phyloP scores from a whole-genome alignment of 1,139 yeast genomes.

The Eremothecium gossypii region DNA sequence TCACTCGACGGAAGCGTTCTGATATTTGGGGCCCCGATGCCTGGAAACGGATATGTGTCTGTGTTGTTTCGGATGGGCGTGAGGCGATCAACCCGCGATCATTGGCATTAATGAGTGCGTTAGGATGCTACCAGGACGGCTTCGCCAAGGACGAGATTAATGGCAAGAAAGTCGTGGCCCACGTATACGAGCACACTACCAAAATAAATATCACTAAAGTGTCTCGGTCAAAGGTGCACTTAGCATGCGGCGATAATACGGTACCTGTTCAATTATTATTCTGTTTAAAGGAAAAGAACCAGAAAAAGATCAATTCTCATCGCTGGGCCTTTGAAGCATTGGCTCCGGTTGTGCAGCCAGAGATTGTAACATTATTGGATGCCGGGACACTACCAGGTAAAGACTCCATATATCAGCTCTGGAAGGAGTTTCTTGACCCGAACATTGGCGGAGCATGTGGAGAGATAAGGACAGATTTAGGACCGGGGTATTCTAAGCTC shows the following conservation, averaged over 20 bases:
- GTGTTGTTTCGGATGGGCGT: conserved; percentile 89
- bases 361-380: conserved; percentile 74
- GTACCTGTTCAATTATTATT: conserved; percentile 87
- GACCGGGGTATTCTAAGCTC: conserved; percentile 56
- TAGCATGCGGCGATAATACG: conserved; percentile 39
- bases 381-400: conserved; percentile 93
- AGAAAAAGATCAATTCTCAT: conserved; percentile 89
- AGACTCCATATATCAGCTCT: conserved; percentile 70
- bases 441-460: conserved; percentile 95
- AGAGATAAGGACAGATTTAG: conserved; percentile 83
- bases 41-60: conserved; percentile 90
- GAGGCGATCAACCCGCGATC: conserved; percentile 81
- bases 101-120: conserved; percentile 74
- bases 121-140: conserved; percentile 94
- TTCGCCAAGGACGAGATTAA: conserved; percentile 86
- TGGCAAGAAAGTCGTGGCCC: conserved; percentile 80
- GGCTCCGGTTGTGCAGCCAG: conserved; percentile 78
- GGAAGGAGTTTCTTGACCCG: conserved; percentile 83
- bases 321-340: conserved; percentile 95
- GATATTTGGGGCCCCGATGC: conserved; percentile 77
- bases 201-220: conserved; percentile 55
- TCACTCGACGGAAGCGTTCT: conserved; percentile 59
- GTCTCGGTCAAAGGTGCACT: conserved; percentile 56
- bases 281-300: conserved; percentile 80
- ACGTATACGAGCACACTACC: conserved; percentile 80